Evolutionary conservation across 441 rosid species (phyloP).

Genomic region (Brassica hybrid): DNA sequence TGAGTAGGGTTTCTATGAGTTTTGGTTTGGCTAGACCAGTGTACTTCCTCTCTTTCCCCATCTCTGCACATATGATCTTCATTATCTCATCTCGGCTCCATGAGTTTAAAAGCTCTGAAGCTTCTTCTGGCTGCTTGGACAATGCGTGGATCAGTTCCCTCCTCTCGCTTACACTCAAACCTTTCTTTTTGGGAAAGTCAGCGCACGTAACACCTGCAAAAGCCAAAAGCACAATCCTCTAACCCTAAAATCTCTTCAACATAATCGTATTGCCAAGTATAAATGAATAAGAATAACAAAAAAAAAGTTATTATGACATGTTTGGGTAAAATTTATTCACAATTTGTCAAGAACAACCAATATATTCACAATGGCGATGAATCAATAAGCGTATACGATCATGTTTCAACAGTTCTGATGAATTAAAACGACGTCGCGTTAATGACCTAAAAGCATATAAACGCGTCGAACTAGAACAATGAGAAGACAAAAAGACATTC

Average conservation of each 20-base stretch:
- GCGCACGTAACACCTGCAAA: constrained; percentile 14
- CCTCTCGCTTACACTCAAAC: constrained; percentile 72
- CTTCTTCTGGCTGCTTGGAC: constrained; percentile 66
- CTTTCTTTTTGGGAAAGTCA: constrained; percentile 19
- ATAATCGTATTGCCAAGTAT: background rate
- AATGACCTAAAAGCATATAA: constrained; percentile 26
- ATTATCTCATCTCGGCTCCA: constrained; percentile 98
- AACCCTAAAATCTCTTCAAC: constrained; percentile 29
- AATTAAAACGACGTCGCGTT: constrained; percentile 34
- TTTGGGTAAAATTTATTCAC: background rate
- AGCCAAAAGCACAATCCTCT: background rate
- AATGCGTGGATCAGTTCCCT: constrained; percentile 84
- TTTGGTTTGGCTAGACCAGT: constrained; percentile 90
- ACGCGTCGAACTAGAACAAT: constrained; percentile 23
- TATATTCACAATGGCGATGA: constrained; percentile 1
- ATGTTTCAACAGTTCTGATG: too few species aligned
- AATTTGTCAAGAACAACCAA: constrained; percentile 9
- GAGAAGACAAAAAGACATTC: constrained; percentile 44
- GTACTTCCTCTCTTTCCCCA: constrained; percentile 99
- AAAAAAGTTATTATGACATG: background rate
- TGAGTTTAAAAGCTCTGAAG: constrained; percentile 72
- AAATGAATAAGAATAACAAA: background rate
- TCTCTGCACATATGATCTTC: constrained; percentile 92
- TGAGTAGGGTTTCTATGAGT: constrained; percentile 88
- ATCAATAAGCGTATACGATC: constrained; percentile 7